A percentile compares a stretch with the other conserved stretches of the same genome.
Conservation (phyloP, 768 basidiomycete genomes). For the Pulveroboletus ravenelii region DNA sequence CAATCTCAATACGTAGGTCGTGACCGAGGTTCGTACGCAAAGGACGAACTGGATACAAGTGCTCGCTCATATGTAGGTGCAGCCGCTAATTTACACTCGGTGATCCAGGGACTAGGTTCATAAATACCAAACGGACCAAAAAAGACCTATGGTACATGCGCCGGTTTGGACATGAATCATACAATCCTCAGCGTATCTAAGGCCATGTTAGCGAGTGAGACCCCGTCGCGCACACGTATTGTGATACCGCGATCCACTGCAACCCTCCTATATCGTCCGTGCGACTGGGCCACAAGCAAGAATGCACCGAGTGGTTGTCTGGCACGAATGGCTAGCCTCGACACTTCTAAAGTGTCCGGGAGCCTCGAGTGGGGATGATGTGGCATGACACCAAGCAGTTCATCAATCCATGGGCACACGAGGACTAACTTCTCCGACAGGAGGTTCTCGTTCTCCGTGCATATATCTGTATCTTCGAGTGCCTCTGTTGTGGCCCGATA, state of each 20-base stretch:
- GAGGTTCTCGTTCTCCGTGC: background rate
- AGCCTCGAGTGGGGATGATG: background rate
- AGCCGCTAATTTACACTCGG: no score
- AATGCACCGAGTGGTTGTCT: slow-evolving; percentile 13
- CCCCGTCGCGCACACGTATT: slow-evolving; percentile 3
- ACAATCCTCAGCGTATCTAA: slow-evolving; percentile 6
- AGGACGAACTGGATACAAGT: no score
- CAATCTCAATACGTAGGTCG: no score
- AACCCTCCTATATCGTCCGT: slow-evolving; percentile 12
- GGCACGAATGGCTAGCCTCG: slow-evolving; percentile 9
- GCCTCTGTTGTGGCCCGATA: slow-evolving; percentile 5
- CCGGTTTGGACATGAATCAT: background rate
- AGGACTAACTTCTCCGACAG: slow-evolving; percentile 4
- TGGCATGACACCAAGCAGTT: background rate
- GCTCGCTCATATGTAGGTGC: no score
- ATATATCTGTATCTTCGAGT: slow-evolving; percentile 13
- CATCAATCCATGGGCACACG: slow-evolving; percentile 18
- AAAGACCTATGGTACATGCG: no score
- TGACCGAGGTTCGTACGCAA: no score
- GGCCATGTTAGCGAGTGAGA: slow-evolving; percentile 5
- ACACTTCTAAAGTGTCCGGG: no score
- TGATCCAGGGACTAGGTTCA: no score
- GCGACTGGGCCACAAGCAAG: slow-evolving; percentile 3
- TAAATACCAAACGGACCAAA: no score
- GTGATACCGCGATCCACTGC: slow-evolving; percentile 9